Conservation (phyloP, 164 flowering plant genomes). For the Buxus sempervirens region DNA sequence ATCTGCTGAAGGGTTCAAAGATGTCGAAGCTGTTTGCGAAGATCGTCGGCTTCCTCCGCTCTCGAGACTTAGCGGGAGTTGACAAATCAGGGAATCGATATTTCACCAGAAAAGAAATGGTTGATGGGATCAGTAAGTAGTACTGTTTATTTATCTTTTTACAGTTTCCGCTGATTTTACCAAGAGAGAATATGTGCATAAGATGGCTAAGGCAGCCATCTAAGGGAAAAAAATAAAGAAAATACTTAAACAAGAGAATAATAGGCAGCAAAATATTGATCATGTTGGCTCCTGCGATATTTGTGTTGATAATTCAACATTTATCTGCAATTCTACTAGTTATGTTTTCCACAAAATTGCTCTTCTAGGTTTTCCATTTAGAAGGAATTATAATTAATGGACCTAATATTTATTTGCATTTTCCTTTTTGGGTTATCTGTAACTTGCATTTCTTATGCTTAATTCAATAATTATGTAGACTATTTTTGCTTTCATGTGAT, state of each 20-base stretch:
- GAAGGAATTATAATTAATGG: too few relatives aligned
- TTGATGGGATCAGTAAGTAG: slow-evolving; percentile 81
- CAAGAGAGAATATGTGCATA: too few relatives aligned
- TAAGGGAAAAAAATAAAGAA: too few relatives aligned
- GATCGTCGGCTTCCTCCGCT: slow-evolving; percentile 54
- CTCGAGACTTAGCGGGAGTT: slow-evolving; percentile 41
- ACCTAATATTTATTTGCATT: too few relatives aligned
- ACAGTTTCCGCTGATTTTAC: not conserved
- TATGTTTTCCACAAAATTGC: too few relatives aligned
- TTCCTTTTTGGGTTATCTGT: not conserved
- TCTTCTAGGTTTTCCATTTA: too few relatives aligned
- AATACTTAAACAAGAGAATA: too few relatives aligned
- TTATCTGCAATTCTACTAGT: too few relatives aligned
- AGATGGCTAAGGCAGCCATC: too few relatives aligned
- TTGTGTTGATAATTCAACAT: too few relatives aligned
- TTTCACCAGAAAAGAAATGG: slow-evolving; percentile 54
- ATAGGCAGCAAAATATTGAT: too few relatives aligned
- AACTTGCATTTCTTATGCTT: not conserved
- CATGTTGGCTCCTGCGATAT: too few relatives aligned
- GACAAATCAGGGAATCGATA: slow-evolving; percentile 89
- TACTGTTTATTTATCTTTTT: slow-evolving; percentile 5
- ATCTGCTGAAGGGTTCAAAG: slow-evolving; percentile 1
- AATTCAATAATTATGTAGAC: not conserved
- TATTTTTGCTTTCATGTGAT: slow-evolving; percentile 9
- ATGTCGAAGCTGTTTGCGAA: slow-evolving; percentile 69